These are phyloP conservation scores for Chlorella sp. DNA, from an alignment of 139 green algal species.

Conservation along the genomic window DNA sequence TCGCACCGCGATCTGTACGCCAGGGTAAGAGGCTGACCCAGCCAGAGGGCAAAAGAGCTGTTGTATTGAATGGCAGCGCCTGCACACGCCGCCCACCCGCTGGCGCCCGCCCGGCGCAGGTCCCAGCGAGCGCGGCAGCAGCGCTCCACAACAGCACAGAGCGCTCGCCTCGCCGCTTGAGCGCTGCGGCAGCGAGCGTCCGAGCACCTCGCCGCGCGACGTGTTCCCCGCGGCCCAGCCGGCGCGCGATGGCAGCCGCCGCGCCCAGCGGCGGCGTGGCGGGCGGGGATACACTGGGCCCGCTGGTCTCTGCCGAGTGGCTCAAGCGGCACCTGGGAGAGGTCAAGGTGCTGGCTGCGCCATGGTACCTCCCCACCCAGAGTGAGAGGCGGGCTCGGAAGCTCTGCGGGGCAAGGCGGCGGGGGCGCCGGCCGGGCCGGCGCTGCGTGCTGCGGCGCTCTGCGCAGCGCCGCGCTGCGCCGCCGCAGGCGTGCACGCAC, in stretches of 20 bases:
- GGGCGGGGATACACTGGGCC: not conserved
- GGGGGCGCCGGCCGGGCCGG: no score
- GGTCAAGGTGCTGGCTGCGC: slow-evolving; percentile 71
- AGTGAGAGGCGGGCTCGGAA: no score
- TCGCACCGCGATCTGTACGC: no score
- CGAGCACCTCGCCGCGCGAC: not conserved
- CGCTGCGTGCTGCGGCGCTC: no score
- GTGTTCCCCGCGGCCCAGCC: not conserved
- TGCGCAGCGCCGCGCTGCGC: no score
- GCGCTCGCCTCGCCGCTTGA: not conserved
- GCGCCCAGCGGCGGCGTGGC: not conserved
- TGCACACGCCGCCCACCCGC: no score
- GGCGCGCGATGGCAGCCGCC: not conserved
- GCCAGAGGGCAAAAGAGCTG: no score
- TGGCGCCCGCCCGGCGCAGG: no score
- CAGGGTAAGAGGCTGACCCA: no score
- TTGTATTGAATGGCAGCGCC: no score
- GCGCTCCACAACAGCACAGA: not conserved
- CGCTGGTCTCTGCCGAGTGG: slow-evolving; percentile 58
- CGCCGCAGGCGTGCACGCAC: no score
- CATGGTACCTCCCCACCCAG: slow-evolving; percentile 46
- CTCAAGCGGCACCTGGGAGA: slow-evolving; percentile 47
- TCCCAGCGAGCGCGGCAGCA: not conserved
- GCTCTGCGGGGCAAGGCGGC: no score
- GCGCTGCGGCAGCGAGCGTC: not conserved